Percentiles rank a stretch among this genome's conserved stretches.
Evolutionary conservation across 163 green algal genomes (phyloP).

Genomic region (Scenedesmus sp.): DNA sequence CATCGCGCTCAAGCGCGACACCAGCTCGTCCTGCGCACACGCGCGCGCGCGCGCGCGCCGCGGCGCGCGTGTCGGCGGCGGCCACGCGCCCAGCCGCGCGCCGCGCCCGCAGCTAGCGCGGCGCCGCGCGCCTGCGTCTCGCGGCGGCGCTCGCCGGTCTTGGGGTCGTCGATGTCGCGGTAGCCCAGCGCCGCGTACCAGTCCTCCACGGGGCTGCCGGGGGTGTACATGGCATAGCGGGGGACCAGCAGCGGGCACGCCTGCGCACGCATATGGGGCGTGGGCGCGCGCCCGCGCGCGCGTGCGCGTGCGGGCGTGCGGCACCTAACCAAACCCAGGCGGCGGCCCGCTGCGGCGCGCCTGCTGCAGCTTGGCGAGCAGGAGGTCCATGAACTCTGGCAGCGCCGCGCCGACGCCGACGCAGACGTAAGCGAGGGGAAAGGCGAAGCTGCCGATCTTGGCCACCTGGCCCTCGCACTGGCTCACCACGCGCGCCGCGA

Average conservation of each 20-base stretch:
- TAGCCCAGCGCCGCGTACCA: conserved; percentile 29
- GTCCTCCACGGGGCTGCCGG: background rate
- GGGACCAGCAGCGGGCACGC: conserved; percentile 42
- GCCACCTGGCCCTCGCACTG: conserved; percentile 46
- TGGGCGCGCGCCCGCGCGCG: too few species aligned
- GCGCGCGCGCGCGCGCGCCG: too few species aligned
- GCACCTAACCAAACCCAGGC: background rate
- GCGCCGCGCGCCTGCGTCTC: too few species aligned
- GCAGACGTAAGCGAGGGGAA: conserved; percentile 37
- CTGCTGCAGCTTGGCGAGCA: conserved; percentile 39
- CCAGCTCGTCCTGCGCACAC: conserved; percentile 32
- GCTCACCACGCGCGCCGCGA: conserved; percentile 24
- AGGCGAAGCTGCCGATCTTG: conserved; percentile 41
- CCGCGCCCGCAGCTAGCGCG: too few species aligned
- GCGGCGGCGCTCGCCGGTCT: background rate
- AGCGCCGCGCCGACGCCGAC: conserved; percentile 24
- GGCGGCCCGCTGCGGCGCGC: background rate
- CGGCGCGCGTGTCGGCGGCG: too few species aligned
- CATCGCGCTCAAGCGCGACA: conserved; percentile 24
- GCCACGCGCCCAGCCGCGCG: too few species aligned
- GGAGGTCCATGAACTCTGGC: conserved; percentile 39
- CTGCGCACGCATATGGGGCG: background rate
- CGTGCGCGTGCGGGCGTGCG: too few species aligned
- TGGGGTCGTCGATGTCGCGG: conserved; percentile 22
- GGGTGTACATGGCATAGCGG: conserved; percentile 31